Evolutionary conservation across 768 basidiomycete species (phyloP).

Genomic region (Tricholoma saponaceum): DNA sequence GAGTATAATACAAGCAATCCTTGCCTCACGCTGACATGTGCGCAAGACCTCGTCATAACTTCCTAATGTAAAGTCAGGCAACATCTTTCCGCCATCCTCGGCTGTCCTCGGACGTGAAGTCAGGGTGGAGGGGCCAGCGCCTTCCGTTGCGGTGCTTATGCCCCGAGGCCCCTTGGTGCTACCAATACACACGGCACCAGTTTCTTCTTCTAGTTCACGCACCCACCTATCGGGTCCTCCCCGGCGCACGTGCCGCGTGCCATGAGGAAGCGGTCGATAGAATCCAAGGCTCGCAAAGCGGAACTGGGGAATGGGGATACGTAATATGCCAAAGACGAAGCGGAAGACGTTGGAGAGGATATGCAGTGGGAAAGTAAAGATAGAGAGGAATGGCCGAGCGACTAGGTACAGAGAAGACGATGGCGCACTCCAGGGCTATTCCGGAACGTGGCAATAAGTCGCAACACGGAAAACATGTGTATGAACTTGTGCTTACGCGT

Average conservation of each 20-base stretch:
- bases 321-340: conserved; percentile 62
- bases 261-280: conserved; percentile 34
- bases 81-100: conserved; percentile 39
- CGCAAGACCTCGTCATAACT: conserved; percentile 79
- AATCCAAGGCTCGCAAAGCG: conserved; percentile 46
- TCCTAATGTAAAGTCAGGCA: conserved; percentile 81
- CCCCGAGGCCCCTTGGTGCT: conserved; percentile 31
- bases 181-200: conserved; percentile 64
- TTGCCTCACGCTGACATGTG: conserved; percentile 63
- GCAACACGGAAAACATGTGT: conserved; percentile 7
- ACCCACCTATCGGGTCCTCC: conserved; percentile 74
- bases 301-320: conserved; percentile 61
- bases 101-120: conserved; percentile 27
- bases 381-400: conserved; percentile 36
- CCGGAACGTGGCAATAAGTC: conserved; percentile 10
- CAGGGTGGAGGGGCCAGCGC: conserved; percentile 44
- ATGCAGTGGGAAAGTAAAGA: conserved; percentile 58
- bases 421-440: conserved; percentile 3
- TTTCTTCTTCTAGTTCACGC: conserved; percentile 78
- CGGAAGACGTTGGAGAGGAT: conserved; percentile 57
- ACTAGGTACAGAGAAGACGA: conserved; percentile 18
- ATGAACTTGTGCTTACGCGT: conserved; percentile 9
- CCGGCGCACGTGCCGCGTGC: conserved; percentile 30
- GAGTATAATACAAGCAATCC: conserved; percentile 76
- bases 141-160: conserved; percentile 23